These are phyloP conservation scores for Exidia glandulosa DNA, from an alignment of 768 basidiomycete species.

Conservation along the genomic window DNA sequence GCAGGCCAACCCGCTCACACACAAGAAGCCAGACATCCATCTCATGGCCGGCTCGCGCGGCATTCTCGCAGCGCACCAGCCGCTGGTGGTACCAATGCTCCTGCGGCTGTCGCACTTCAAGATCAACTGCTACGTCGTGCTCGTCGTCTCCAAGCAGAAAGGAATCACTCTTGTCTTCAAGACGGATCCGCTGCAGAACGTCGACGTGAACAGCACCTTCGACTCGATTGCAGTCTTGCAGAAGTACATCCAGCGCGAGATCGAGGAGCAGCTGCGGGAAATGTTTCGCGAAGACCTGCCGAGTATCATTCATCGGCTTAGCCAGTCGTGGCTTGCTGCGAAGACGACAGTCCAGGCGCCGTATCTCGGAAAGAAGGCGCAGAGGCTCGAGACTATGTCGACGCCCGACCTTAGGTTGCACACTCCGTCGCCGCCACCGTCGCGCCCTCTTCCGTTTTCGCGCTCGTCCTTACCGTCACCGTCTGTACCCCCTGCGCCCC, in stretches of 20 bases:
- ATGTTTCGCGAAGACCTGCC: conserved; percentile 98
- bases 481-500: neutral
- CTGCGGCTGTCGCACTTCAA: conserved; percentile 92
- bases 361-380: conserved; percentile 51
- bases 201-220: conserved; percentile 95
- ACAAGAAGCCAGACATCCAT: conserved; percentile 84
- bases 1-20: conserved; percentile 90
- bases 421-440: too few species aligned
- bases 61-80: conserved; percentile 89
- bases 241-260: conserved; percentile 94
- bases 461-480: neutral
- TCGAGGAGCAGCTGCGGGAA: conserved; percentile 91
- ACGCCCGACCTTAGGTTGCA: conserved; percentile 28
- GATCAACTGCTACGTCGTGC: conserved; percentile 89
- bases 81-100: conserved; percentile 95
- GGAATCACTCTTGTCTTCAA: conserved; percentile 99
- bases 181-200: conserved; percentile 95
- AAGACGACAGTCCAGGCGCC: conserved; percentile 84
- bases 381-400: conserved; percentile 29
- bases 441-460: too few species aligned
- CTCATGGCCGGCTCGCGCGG: conserved; percentile 72
- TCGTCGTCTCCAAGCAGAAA: conserved; percentile 94
- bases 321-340: conserved; percentile 78
- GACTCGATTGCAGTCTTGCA: conserved; percentile 97
- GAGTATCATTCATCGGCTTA: conserved; percentile 89